Evolutionary conservation across 129 eudicot species (phyloP), one percentile per base, ranked within the genome.

Genomic region (Escallonia herrerae): DNA sequence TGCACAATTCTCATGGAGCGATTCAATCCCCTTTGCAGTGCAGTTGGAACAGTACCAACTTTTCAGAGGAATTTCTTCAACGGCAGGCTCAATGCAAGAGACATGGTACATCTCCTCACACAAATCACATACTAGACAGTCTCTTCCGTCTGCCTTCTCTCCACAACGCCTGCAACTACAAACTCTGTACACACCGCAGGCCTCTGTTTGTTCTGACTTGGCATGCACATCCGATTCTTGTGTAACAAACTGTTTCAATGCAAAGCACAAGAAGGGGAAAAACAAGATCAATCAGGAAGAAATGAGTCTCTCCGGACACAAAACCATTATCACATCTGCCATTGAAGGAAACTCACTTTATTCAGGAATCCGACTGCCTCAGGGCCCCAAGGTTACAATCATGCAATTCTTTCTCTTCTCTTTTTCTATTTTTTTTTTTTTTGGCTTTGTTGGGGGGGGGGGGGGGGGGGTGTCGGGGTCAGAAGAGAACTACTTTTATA

Each of bases 41-140:
- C 98, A 93, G 43, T 51, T 76, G n/a, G 81, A 72, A 80, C 96
- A 93, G 65, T 83, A 93, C 99, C 99, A 93, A 56, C 78, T 86
- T 62, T 62, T 72, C 0, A 40, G 67, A 43, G 95, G 95, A 62
- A 93, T 84, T 71, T 78, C 77, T 59, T 78, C 64, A 41, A 80
- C 72, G 4, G 77, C 70, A 46, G 89, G 87, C 58, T 81, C 73
- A 22, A 81, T 80, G 60, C 99, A 93, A 10, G 83, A 74, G 40
- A 89, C 67, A 48, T 93, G 99, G 66, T 77, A 93, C 62, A 78
- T 79, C 50, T 74, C 90, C 76, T 93, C 99, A 63, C 99, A 93
- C 1, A 86, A 82, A 76, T 89, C 96, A 70, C 99, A 89, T 5
- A 85, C 91, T 50, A 93, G 72, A 70, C 85, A 65, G 48, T 80